Evolutionary conservation across 164 flowering plant species (phyloP), one percentile per base, ranked within the genome.

Genomic region (Euptelea pleiosperma): DNA sequence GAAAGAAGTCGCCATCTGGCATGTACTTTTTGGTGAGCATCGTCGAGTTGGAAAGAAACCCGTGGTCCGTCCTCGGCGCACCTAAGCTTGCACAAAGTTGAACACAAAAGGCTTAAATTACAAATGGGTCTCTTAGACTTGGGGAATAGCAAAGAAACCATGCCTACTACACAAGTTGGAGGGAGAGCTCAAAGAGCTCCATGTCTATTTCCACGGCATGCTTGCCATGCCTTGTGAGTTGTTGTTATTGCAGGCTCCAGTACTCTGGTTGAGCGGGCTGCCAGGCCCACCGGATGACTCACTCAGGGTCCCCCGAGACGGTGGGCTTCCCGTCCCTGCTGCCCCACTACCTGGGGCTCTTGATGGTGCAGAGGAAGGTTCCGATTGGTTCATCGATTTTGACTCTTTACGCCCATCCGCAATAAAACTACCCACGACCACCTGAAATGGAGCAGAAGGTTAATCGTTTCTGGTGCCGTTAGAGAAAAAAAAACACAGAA

Each of bases 231-330:
- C 77, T 39, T 70, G 84, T 0, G 73, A 70, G 64, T 70, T 71
- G 60, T 41, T 77, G 77, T 79, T 85, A 39, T 75, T 79, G 81
- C 74, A 81, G 18, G 78, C 75, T 22, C 80, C 85, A 0, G 77
- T 61, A 70, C 82, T 83, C 46, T 79, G 89, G 74, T 91, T 83
- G 50, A 74, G 77, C 4, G 98, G 98, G 58, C 98, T 91, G 3
- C 84, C 88, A 10, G 85, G 76, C n/a, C 91, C 90, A 40, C 90
- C 96, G 15, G 98, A 91, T 0, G 96, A 91, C 59, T 82, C 96
- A 47, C 93, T 86, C 29, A 76, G 69, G 19, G 89, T 81, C 52
- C 95, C 97, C 4, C 76, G 80, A 1, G 93, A 84, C 0, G 78
- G 84, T 22, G 96, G 85, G 71, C 94, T 86, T 63, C 80, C 71